These are phyloP conservation scores for Clonostachys rhizophaga DNA, from an alignment of 2,329 filamentous ascomycete genomes.

Conservation along the genomic window DNA sequence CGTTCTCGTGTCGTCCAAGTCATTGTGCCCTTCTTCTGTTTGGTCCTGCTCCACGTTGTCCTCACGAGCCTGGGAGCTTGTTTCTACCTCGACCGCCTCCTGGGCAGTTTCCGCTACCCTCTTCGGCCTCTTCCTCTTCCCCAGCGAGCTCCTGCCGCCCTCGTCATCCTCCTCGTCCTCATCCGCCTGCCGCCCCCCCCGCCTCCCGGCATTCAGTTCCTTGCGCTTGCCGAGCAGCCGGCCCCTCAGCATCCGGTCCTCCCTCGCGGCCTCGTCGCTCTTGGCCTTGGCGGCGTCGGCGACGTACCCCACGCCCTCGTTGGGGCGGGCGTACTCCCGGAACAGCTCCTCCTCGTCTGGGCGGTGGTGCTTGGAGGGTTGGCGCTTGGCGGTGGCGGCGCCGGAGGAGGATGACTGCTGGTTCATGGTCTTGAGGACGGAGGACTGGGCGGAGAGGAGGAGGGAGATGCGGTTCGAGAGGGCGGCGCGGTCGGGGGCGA, in stretches of 20 bases:
- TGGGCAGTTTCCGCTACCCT: neutral
- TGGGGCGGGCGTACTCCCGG: slow-evolving; percentile 6
- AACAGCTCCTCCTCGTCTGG: slow-evolving; percentile 10
- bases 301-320: slow-evolving; percentile 35
- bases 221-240: slow-evolving; percentile 16
- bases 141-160: slow-evolving; percentile 27
- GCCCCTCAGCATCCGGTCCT: slow-evolving; percentile 22
- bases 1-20: neutral
- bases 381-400: slow-evolving; percentile 1
- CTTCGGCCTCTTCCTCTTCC: slow-evolving; percentile 26
- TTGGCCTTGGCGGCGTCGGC: slow-evolving; percentile 13
- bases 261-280: slow-evolving; percentile 9
- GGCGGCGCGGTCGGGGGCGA: slow-evolving; percentile 28
- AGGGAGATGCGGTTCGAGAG: slow-evolving; percentile 36
- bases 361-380: slow-evolving; percentile 13
- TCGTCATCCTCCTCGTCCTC: slow-evolving; percentile 27
- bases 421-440: slow-evolving; percentile 22
- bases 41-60: neutral
- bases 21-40: neutral
- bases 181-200: slow-evolving; percentile 24
- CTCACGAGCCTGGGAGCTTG: neutral
- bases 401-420: slow-evolving; percentile 7
- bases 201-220: slow-evolving; percentile 6
- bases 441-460: slow-evolving; percentile 24
- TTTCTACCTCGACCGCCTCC: slow-evolving; percentile 2